Base-by-base conservation (phyloP, 2,329 filamentous ascomycete species). In the Thielaviopsis euricoi region DNA sequence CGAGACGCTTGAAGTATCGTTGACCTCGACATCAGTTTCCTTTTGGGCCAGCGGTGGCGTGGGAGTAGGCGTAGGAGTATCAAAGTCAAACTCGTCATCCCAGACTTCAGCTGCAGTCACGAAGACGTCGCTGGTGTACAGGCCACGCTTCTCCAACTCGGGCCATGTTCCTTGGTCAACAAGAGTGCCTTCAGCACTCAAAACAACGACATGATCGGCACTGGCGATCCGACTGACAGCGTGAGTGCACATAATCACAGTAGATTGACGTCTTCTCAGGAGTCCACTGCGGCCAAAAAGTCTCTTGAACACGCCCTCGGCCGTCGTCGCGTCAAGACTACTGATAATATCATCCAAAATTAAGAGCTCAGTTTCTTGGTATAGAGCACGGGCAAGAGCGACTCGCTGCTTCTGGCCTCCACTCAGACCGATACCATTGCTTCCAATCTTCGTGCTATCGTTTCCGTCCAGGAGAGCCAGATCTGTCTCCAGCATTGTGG, bases 341-440 rank as follows among this genome's bases (percentile, higher is more conserved):
- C 72, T 72, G 6, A 77, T 67, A 0, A 69, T 64, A 43, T 78
- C 75, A 59, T 78, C 75, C 7, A 77, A 63, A 1, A 78, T 61
- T 26, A 76, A 63, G 12, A 73, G 62, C 0, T 69, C 60, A 7
- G 66, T 64, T 10, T 67, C 63, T 0, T 70, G 67, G 61, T 75
- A 78, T 0, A 77, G 60, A 0, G 75, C 75, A 0, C 76, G 67
- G 0, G 75, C 75, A 1, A 77, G 64, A 23, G 64, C 64, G 0
- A 70, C 63, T 2, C 70, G 65, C 3, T 71, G 67, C 51, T 65
- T 65, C 60, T 75, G 73, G 0, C 73, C 73, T 1, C 73, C 73
- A 13, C 70, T 73, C 0, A 75, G 61, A 19, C 67, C 69, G 17
- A 74, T 68, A 0, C 72, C 72, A 19, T 69, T 68, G 51, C 67